These are phyloP conservation scores for Candida buenavistaensis DNA, from an alignment of 1,139 yeast genomes.

Conservation along the genomic window DNA sequence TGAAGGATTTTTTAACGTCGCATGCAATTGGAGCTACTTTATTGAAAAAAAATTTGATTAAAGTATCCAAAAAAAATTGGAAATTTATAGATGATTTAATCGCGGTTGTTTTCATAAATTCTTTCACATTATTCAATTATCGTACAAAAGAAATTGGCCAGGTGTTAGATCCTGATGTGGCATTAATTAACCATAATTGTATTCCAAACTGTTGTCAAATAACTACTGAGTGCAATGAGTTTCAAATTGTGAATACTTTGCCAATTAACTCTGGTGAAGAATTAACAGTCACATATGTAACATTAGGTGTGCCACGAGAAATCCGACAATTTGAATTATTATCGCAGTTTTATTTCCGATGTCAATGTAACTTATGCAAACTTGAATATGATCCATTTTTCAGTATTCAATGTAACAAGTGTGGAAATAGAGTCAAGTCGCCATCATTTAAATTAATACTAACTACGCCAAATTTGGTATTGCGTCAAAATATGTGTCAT, in stretches of 20 bases:
- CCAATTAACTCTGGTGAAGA: slow-evolving; percentile 24
- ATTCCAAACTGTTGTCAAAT: slow-evolving; percentile 27
- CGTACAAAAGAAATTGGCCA: slow-evolving; percentile 26
- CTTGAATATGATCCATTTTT: slow-evolving; percentile 20
- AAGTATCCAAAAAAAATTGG: slow-evolving; percentile 12
- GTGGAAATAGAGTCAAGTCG: slow-evolving; percentile 14
- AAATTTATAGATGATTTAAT: slow-evolving; percentile 13
- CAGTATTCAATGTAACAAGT: slow-evolving; percentile 20
- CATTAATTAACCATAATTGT: slow-evolving; percentile 34
- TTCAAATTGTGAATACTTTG: slow-evolving; percentile 16
- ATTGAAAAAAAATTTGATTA: slow-evolving; percentile 6
- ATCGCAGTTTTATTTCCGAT: slow-evolving; percentile 28
- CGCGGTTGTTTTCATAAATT: slow-evolving; percentile 13
- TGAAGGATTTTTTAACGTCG: slow-evolving; percentile 7
- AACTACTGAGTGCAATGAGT: slow-evolving; percentile 16
- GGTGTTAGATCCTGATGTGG: slow-evolving; percentile 34
- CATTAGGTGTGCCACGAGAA: slow-evolving; percentile 10
- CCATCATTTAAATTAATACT: slow-evolving; percentile 10
- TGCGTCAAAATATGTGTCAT: slow-evolving; percentile 9
- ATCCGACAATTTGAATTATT: slow-evolving; percentile 9
- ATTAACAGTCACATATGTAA: slow-evolving; percentile 29
- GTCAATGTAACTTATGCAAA: slow-evolving; percentile 31
- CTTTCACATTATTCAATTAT: slow-evolving; percentile 8
- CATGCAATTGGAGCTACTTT: slow-evolving; percentile 6
- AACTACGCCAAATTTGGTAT: slow-evolving; percentile 10